Base-by-base conservation (phyloP, 2,329 filamentous ascomycete species). In the Clonostachys solani region DNA sequence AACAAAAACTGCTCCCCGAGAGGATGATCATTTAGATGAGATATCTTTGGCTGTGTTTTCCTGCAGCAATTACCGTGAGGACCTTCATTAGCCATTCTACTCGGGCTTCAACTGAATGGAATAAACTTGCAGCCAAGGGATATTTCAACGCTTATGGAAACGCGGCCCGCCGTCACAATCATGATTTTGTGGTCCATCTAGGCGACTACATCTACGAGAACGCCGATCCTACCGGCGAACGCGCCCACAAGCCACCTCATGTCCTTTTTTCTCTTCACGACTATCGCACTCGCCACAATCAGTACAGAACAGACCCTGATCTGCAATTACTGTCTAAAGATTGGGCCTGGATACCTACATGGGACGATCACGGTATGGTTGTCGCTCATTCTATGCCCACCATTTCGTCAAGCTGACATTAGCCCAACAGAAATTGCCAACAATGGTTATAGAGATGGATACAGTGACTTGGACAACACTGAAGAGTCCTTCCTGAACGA, bases 41-140 rank as follows among this genome's bases (percentile, higher is more conserved):
- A 67, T 89, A 47, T 78, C 72, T 37, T 70, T 89, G 47, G 85
- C 84, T 2, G 75, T 91, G 1, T 89, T 85, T 60, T 88, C 83
- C 3, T 89, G 86, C 69, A 76, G 73, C 54, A 89, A 88, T 62
- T 87, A 76, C 53, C 80, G 77, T 78, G 60, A 44, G 74, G 9
- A 29, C 3, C 3, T 29, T 61, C 23, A 7, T 19, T 8, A 33
- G 17, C 42, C 18, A 6, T 38, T n/a, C 1, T n/a, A 2, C 15
- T 15, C 15, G 1, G 4, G 17, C 3, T 5, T n/a, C 17, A 18
- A n/a, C 17, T 38, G 12, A 38, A n/a, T 15, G 12, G 9, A n/a
- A 13, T 15, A 3, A 8, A n/a, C 13, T 13, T 17, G 6, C 13
- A 56, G 54, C 60, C 2, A 55, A 53, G 40, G 79, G 78, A 0